Evolutionary conservation across 192 early-diverging fungal species (phyloP).

Genomic region (Podila clonocystis): DNA sequence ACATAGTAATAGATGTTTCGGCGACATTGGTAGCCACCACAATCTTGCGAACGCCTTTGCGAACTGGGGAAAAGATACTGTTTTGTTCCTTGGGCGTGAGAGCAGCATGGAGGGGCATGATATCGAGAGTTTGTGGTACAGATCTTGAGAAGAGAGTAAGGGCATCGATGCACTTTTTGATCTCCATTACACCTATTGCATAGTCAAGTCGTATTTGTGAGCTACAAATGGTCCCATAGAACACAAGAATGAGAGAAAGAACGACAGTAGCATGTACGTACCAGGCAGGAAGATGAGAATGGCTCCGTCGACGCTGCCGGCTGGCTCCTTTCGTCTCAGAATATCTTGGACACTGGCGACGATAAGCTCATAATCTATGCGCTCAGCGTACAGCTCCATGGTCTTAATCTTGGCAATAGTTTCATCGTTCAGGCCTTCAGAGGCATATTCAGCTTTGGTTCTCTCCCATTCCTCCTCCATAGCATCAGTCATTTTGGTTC

Average conservation of each 20-base stretch:
- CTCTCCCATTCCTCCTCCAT: slow-evolving; percentile 54
- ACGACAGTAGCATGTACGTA: slow-evolving; percentile 30
- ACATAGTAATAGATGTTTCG: slow-evolving; percentile 84
- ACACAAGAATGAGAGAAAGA: not conserved
- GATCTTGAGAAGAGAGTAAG: slow-evolving; percentile 43
- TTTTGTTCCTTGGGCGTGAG: slow-evolving; percentile 74
- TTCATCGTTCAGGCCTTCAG: slow-evolving; percentile 50
- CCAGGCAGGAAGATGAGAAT: slow-evolving; percentile 80
- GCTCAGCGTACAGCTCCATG: slow-evolving; percentile 57
- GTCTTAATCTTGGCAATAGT: slow-evolving; percentile 49
- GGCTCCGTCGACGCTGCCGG: slow-evolving; percentile 55
- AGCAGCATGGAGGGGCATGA: slow-evolving; percentile 76
- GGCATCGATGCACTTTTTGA: slow-evolving; percentile 72
- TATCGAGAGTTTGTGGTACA: slow-evolving; percentile 47
- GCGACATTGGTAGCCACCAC: slow-evolving; percentile 83
- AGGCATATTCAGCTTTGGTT: slow-evolving; percentile 44
- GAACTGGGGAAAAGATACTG: slow-evolving; percentile 67
- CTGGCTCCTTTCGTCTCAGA: slow-evolving; percentile 56
- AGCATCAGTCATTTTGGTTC: slow-evolving; percentile 42
- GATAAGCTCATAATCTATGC: slow-evolving; percentile 72
- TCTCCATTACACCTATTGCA: slow-evolving; percentile 71
- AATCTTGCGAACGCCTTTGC: slow-evolving; percentile 67
- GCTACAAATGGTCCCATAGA: not conserved
- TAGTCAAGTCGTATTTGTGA: too few species aligned
- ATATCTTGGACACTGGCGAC: slow-evolving; percentile 68